Conservation (phyloP, 1,284 basidiomycete species). For the Tilletia indica region DNA sequence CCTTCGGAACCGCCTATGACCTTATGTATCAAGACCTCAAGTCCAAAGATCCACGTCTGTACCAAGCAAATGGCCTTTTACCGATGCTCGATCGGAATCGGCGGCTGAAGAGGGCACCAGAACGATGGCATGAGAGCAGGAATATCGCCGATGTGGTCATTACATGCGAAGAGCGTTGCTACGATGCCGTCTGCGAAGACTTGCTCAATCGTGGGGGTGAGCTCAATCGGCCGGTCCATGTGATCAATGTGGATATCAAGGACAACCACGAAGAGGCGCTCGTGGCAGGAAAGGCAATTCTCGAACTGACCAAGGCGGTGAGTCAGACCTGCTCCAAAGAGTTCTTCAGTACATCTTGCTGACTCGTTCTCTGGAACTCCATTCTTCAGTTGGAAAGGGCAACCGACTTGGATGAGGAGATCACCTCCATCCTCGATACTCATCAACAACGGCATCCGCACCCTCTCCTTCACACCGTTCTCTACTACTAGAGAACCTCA, state of each 20-base stretch:
- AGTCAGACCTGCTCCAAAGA: slow-evolving; percentile 55
- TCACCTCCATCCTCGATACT: slow-evolving; percentile 75
- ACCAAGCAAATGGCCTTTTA: slow-evolving; percentile 86
- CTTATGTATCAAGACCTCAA: slow-evolving; percentile 90
- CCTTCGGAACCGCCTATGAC: slow-evolving; percentile 98
- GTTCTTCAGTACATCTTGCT: neutral
- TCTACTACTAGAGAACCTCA: slow-evolving; percentile 36
- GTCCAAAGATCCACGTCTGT: slow-evolving; percentile 80
- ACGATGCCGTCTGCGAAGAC: slow-evolving; percentile 97
- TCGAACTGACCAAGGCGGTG: slow-evolving; percentile 87
- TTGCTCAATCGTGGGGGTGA: slow-evolving; percentile 84
- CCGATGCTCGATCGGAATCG: slow-evolving; percentile 97
- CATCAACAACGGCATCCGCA: slow-evolving; percentile 91
- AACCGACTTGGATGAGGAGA: slow-evolving; percentile 84
- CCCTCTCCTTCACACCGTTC: slow-evolving; percentile 77
- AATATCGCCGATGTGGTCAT: slow-evolving; percentile 91
- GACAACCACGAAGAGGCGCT: slow-evolving; percentile 98
- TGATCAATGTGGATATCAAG: slow-evolving; percentile 98
- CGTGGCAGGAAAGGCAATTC: slow-evolving; percentile 89
- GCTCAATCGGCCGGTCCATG: slow-evolving; percentile 85
- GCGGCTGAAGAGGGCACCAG: slow-evolving; percentile 84
- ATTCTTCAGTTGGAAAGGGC: slow-evolving; percentile 74
- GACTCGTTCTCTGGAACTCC: neutral
- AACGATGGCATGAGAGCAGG: slow-evolving; percentile 91
- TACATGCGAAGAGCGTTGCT: slow-evolving; percentile 98